Evolutionary conservation across 23 red algal species (phyloP), one percentile per base, ranked within the genome.

Genomic region (Agarophyton chilense): DNA sequence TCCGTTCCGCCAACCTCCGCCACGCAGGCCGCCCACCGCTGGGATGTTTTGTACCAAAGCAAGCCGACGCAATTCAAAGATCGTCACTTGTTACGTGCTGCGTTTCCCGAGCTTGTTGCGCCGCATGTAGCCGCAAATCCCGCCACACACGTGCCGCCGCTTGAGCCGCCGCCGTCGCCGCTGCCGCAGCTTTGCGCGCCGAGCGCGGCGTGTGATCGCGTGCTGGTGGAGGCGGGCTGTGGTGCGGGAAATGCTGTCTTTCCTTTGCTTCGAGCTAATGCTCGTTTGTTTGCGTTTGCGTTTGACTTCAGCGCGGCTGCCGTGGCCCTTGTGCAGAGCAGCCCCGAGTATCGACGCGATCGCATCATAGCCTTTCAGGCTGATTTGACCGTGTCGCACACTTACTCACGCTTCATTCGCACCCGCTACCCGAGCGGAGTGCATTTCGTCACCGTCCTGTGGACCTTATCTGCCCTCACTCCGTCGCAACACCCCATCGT

Each of bases 31-130:
- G 85, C 85, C 12, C 25, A 74, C 0, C 50, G 83, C 45, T 98
- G 96, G 96, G 91, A 98, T 46, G 46, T 38, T 16, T 99, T 99
- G 53, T 99, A 99, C 81, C 44, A 41, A 1, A 82, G 79, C 4
- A 95, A 98, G 32, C 58, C 82, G 2, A 78, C 53, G 29, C 90
- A 96, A 21, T 99, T 99, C 90, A 99, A 99, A 60, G 91, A 99
- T 78, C 60, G 93, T 11, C 93, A 99, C 86, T 42, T 96, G 36
- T 75, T 99, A 39, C 93, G 97, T n/a, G 75, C 81, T 19, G 80
- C 53, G 1, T 94, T 99, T 29, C 93, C 97, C 1, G 93, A 99
- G 21, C 34, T 99, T 10, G 85, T 99, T 43, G 87, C 79, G 8
- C 32, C 66, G 10, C 53, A 41, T 10, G 70, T 40, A 13, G 60